phyloP scores from a whole-genome alignment of 2,329 filamentous ascomycete genomes.

The Pseudogymnoascus pannorum region DNA sequence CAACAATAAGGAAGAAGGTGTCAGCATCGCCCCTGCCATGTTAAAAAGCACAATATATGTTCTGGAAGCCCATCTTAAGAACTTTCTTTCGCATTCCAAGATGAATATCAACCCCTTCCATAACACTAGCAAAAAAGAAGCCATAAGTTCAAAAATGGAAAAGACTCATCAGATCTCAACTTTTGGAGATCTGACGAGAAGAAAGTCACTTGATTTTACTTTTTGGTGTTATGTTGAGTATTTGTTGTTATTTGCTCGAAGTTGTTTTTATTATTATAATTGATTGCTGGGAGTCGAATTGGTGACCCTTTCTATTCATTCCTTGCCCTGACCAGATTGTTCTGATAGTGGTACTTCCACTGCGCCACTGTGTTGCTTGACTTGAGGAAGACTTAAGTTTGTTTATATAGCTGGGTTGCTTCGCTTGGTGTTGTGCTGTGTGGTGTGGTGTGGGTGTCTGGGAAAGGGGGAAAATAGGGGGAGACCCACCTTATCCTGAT shows the following conservation, averaged over 20 bases:
- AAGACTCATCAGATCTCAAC: not conserved
- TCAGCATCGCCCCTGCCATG: not conserved
- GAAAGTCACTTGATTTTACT: conserved; percentile 5
- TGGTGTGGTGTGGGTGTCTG: not conserved
- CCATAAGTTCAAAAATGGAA: not conserved
- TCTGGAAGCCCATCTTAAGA: not conserved
- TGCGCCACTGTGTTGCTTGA: conserved; percentile 4
- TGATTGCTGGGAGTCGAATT: not conserved
- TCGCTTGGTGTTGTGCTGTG: not conserved
- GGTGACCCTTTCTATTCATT: not conserved
- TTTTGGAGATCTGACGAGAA: not conserved
- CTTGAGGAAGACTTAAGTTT: not conserved
- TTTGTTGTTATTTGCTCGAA: no score
- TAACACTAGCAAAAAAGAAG: not conserved
- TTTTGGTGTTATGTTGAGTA: not conserved
- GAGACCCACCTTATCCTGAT: not conserved
- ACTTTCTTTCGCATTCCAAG: not conserved
- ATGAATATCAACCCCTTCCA: not conserved
- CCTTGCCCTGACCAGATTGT: not conserved
- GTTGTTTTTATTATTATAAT: not conserved
- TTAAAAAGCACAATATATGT: not conserved
- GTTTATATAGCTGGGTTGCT: not conserved
- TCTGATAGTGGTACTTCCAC: not conserved
- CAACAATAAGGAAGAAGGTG: not conserved
- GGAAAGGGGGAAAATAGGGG: not conserved